Conservation (phyloP, 768 basidiomycete species). For the Hebeloma cylindrosporum region DNA sequence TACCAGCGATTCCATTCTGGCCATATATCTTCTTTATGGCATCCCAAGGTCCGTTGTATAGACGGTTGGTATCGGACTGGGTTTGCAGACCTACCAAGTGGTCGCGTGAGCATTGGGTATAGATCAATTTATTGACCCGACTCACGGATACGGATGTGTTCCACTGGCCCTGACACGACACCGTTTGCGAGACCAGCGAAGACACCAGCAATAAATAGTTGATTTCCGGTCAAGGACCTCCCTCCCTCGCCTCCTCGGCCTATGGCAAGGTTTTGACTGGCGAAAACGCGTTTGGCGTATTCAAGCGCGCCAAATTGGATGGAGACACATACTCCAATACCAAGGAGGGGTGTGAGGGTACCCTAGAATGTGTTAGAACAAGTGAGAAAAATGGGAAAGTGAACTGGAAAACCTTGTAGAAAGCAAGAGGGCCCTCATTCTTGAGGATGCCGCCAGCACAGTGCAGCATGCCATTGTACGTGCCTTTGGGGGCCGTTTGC, state of each 20-base stretch:
- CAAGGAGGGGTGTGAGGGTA: slow-evolving; percentile 84
- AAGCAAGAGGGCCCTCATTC: slow-evolving; percentile 89
- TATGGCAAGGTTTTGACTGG: slow-evolving; percentile 52
- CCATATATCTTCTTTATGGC: slow-evolving; percentile 83
- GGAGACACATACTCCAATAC: slow-evolving; percentile 92
- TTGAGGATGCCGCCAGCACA: slow-evolving; percentile 89
- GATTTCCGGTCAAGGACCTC: slow-evolving; percentile 52
- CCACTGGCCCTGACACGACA: slow-evolving; percentile 92
- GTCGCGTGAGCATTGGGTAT: slow-evolving; percentile 1
- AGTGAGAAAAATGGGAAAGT: not conserved
- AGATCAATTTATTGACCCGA: not conserved
- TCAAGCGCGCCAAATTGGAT: slow-evolving; percentile 95
- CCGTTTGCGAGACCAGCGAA: slow-evolving; percentile 89
- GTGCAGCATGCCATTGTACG: slow-evolving; percentile 83
- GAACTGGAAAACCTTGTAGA: slow-evolving; percentile 74
- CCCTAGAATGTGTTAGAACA: slow-evolving; percentile 50
- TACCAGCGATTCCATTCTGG: slow-evolving; percentile 73
- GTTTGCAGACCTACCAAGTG: slow-evolving; percentile 78
- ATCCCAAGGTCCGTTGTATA: slow-evolving; percentile 83
- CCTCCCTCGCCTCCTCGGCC: slow-evolving; percentile 71
- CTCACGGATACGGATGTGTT: slow-evolving; percentile 95
- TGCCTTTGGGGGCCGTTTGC: slow-evolving; percentile 91
- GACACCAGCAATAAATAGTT: slow-evolving; percentile 78
- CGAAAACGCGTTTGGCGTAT: slow-evolving; percentile 79
- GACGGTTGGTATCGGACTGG: slow-evolving; percentile 73